These are phyloP conservation scores for Talaromyces sp. DNA, from an alignment of 2,329 filamentous ascomycete species.

Conservation along the genomic window DNA sequence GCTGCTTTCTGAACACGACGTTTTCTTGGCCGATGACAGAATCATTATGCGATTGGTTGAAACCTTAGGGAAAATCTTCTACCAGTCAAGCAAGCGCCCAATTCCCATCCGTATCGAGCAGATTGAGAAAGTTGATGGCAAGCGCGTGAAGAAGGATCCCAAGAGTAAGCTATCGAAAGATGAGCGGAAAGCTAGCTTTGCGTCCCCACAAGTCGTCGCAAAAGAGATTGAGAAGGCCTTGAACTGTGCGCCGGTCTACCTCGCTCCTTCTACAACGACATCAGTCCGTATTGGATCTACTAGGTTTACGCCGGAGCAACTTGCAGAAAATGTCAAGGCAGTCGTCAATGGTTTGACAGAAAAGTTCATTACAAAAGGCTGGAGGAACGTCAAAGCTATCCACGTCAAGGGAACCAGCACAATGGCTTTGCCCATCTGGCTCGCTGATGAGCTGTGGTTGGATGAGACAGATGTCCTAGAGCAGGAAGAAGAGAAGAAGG, in stretches of 20 bases:
- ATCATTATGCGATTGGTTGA: conserved; percentile 71
- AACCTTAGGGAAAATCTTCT: conserved; percentile 87
- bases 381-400: conserved; percentile 78
- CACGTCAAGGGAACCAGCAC: conserved; percentile 91
- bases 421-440: conserved; percentile 87
- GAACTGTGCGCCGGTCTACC: conserved; percentile 72
- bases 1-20: conserved; percentile 79
- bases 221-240: conserved; percentile 79
- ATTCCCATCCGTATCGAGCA: conserved; percentile 75
- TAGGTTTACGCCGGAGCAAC: conserved; percentile 69
- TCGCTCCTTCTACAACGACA: conserved; percentile 75
- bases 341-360: conserved; percentile 69
- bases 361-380: conserved; percentile 80
- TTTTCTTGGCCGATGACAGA: conserved; percentile 90
- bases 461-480: conserved; percentile 72
- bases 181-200: conserved; percentile 49
- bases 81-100: conserved; percentile 82
- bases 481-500: conserved; percentile 36
- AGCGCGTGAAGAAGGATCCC: conserved; percentile 58
- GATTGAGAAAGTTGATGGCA: conserved; percentile 60
- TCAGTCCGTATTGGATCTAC: conserved; percentile 77
- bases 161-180: conserved; percentile 42
- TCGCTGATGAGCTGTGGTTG: conserved; percentile 87
- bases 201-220: conserved; percentile 65
- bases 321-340: conserved; percentile 76